These are phyloP conservation scores for Kodamaea kakaduensis DNA, from an alignment of 805 yeast genomes.

Conservation along the genomic window DNA sequence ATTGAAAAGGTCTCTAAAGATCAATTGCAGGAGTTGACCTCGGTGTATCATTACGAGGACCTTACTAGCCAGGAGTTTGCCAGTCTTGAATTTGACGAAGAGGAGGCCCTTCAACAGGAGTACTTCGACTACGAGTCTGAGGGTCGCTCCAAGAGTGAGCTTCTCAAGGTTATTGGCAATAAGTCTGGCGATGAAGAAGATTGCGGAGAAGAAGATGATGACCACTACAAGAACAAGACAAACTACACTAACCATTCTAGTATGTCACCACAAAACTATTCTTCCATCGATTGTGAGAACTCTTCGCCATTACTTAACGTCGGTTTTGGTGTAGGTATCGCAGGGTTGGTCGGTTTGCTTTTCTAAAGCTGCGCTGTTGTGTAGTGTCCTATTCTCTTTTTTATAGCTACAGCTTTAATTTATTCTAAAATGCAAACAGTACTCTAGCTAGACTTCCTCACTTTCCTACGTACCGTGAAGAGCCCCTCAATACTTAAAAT, in stretches of 20 bases:
- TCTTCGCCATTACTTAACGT: constrained; percentile 10
- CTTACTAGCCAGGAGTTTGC: constrained; percentile 1
- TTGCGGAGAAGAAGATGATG: constrained; percentile 3
- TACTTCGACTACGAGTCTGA: constrained; percentile 6
- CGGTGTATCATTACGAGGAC: constrained; percentile 8
- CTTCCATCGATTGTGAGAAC: constrained; percentile 12
- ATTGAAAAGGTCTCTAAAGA: constrained; percentile 32
- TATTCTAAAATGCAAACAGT: too few species aligned
- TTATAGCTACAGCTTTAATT: too few species aligned
- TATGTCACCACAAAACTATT: constrained; percentile 9
- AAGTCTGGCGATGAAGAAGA: background rate
- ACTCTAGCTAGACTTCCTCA: too few species aligned
- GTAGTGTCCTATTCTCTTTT: background rate
- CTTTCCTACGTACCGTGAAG: too few species aligned
- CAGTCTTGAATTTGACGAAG: constrained; percentile 11
- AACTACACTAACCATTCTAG: constrained; percentile 10
- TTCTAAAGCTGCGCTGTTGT: constrained; percentile 3
- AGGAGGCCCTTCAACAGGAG: constrained; percentile 10
- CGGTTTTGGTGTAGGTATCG: constrained; percentile 12
- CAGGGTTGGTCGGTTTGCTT: constrained; percentile 12
- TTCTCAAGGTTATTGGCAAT: background rate
- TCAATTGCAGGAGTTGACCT: constrained; percentile 7
- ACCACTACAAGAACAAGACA: constrained; percentile 2
- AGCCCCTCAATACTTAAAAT: too few species aligned
- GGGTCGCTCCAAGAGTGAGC: constrained; percentile 2